These are phyloP conservation scores for Ustanciosporium gigantosporum DNA, from an alignment of 1,284 basidiomycete species.

Conservation along the genomic window DNA sequence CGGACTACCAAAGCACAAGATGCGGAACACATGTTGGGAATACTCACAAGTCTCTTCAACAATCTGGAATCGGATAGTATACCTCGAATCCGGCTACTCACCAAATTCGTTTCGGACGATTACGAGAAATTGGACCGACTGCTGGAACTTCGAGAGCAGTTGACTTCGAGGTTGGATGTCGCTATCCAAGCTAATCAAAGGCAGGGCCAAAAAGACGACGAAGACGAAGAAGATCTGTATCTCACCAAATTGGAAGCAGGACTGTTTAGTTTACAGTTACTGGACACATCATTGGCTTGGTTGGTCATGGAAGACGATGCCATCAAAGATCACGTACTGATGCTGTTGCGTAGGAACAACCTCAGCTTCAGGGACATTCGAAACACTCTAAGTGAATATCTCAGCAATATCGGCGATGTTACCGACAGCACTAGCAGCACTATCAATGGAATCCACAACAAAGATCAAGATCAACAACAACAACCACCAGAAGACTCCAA, in stretches of 20 bases:
- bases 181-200: conserved; percentile 72
- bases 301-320: conserved; percentile 97
- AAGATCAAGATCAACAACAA: no score
- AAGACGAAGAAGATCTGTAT: conserved; percentile 79
- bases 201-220: conserved; percentile 67
- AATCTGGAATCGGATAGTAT: conserved; percentile 84
- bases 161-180: conserved; percentile 67
- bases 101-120: conserved; percentile 87
- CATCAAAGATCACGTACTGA: conserved; percentile 23
- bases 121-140: conserved; percentile 94
- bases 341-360: conserved; percentile 22
- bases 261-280: conserved; percentile 82
- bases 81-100: conserved; percentile 77
- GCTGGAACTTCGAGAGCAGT: conserved; percentile 79
- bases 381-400: conserved; percentile 32
- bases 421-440: no score
- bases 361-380: conserved; percentile 14
- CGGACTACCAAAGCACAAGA: conserved; percentile 65
- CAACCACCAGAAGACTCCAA: not conserved
- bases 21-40: conserved; percentile 81
- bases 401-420: conserved; percentile 43
- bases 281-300: conserved; percentile 94
- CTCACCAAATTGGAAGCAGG: conserved; percentile 81
- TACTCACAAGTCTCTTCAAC: conserved; percentile 84
- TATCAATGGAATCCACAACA: no score